Percentiles rank a stretch among this genome's conserved stretches.
Evolutionary conservation across 257 asterid genomes (phyloP).

Genomic region (Echites panduratus): DNA sequence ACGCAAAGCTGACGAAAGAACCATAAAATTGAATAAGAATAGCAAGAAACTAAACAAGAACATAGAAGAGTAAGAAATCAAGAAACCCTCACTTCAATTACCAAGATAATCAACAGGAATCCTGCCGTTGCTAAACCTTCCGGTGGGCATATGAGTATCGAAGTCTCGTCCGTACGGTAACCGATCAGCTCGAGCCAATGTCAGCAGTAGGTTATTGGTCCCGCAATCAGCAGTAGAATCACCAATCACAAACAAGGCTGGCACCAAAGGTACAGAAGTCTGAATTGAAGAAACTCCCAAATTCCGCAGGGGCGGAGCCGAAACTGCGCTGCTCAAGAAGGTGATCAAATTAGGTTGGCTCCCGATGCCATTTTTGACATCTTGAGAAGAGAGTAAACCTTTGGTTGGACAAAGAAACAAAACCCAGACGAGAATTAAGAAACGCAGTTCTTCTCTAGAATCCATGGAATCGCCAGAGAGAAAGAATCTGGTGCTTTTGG

Average conservation of each 20-base stretch:
- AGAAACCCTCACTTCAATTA: slow-evolving; percentile 3
- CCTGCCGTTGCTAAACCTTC: slow-evolving; percentile 91
- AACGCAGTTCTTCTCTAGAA: background rate
- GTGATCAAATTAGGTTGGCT: background rate
- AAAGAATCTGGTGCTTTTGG: no score
- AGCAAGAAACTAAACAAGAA: slow-evolving; percentile 3
- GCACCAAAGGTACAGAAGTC: slow-evolving; percentile 27
- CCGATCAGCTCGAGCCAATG: slow-evolving; percentile 92
- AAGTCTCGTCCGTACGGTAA: slow-evolving; percentile 90
- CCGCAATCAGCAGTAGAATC: slow-evolving; percentile 97
- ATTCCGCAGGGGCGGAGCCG: background rate
- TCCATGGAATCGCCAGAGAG: background rate
- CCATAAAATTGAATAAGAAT: background rate
- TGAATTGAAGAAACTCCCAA: background rate
- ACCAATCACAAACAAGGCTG: slow-evolving; percentile 84
- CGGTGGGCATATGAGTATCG: slow-evolving; percentile 82
- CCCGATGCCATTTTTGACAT: background rate
- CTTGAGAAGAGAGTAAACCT: background rate
- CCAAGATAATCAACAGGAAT: slow-evolving; percentile 89
- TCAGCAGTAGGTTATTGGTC: slow-evolving; percentile 77
- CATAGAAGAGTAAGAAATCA: no score
- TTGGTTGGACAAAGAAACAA: background rate
- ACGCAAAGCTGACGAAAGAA: slow-evolving; percentile 46
- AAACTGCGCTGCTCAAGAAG: background rate
- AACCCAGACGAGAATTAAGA: no score